Percentiles rank a stretch among this genome's conserved stretches.
Conservation (phyloP, 257 asterid genomes). For the Capsicum baccatum region DNA sequence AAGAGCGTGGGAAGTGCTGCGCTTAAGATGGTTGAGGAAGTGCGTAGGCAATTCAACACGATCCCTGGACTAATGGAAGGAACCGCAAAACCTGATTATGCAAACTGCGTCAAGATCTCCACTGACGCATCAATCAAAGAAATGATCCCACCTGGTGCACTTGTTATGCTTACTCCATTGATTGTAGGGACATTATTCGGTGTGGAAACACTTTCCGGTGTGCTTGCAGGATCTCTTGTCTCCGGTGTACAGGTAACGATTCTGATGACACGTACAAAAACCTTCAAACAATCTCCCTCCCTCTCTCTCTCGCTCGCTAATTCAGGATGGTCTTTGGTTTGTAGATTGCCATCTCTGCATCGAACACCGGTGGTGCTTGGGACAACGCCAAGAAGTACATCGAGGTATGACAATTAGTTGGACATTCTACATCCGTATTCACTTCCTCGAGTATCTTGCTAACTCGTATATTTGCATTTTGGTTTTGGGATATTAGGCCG, state of each 20-base stretch:
- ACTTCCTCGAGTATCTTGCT: not conserved
- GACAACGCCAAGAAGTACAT: slow-evolving; percentile 43
- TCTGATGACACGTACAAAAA: not conserved
- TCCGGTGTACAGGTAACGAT: slow-evolving; percentile 76
- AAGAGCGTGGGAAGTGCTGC: slow-evolving; percentile 90
- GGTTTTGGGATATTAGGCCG: slow-evolving; percentile 45
- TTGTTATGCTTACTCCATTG: slow-evolving; percentile 86
- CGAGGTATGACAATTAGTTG: slow-evolving; percentile 24
- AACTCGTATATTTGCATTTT: not conserved
- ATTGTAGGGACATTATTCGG: slow-evolving; percentile 77
- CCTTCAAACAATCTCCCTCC: not conserved
- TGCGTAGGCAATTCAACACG: slow-evolving; percentile 78
- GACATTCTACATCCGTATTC: not conserved
- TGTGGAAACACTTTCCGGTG: slow-evolving; percentile 80
- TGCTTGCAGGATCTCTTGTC: slow-evolving; percentile 80
- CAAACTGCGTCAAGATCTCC: slow-evolving; percentile 80
- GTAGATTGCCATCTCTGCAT: slow-evolving; percentile 41
- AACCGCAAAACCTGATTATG: slow-evolving; percentile 74
- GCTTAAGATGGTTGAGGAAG: slow-evolving; percentile 90
- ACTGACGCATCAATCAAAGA: slow-evolving; percentile 83
- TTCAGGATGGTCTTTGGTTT: slow-evolving; percentile 12
- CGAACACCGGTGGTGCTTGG: slow-evolving; percentile 41
- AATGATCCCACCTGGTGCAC: slow-evolving; percentile 91
- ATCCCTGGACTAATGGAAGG: slow-evolving; percentile 86
- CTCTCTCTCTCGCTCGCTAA: not conserved